A percentile compares a stretch with the other conserved stretches of the same genome.
phyloP scores from a whole-genome alignment of 2,329 filamentous ascomycete genomes.

The Neofusicoccum laricinum region DNA sequence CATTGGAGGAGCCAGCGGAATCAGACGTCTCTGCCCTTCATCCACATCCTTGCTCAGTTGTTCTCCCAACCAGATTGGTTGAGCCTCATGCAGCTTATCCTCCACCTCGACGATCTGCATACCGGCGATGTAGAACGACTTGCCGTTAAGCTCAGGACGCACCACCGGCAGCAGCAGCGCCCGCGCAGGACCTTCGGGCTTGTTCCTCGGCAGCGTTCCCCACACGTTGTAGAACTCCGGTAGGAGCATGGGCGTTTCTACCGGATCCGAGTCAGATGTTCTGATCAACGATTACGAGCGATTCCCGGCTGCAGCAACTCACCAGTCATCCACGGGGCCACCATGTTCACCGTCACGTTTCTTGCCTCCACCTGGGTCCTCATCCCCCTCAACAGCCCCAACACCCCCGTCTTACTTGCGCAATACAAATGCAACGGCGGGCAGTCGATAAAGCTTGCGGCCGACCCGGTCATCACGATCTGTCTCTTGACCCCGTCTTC shows the following conservation, averaged over 20 bases:
- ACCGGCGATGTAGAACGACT: slow-evolving; percentile 24
- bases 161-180: slow-evolving; percentile 25
- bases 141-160: slow-evolving; percentile 21
- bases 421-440: slow-evolving; percentile 23
- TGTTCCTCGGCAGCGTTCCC: slow-evolving; percentile 24
- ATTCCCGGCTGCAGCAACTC: slow-evolving; percentile 16
- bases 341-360: slow-evolving; percentile 23
- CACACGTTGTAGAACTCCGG: slow-evolving; percentile 19
- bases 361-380: slow-evolving; percentile 20
- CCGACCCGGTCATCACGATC: slow-evolving; percentile 24
- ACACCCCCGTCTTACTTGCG: slow-evolving; percentile 25
- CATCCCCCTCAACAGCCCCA: slow-evolving; percentile 25
- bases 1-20: not conserved
- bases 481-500: slow-evolving; percentile 16
- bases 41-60: slow-evolving; percentile 24
- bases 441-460: slow-evolving; percentile 24
- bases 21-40: slow-evolving; percentile 21
- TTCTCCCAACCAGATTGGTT: slow-evolving; percentile 26
- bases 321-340: slow-evolving; percentile 30
- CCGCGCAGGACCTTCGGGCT: slow-evolving; percentile 23
- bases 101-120: slow-evolving; percentile 27
- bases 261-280: no score
- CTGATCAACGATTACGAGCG: no score
- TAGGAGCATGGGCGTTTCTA: slow-evolving; percentile 17
- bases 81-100: slow-evolving; percentile 23